These are phyloP conservation scores for Cadophora sp. DNA, from an alignment of 2,329 filamentous ascomycete species.

Conservation along the genomic window DNA sequence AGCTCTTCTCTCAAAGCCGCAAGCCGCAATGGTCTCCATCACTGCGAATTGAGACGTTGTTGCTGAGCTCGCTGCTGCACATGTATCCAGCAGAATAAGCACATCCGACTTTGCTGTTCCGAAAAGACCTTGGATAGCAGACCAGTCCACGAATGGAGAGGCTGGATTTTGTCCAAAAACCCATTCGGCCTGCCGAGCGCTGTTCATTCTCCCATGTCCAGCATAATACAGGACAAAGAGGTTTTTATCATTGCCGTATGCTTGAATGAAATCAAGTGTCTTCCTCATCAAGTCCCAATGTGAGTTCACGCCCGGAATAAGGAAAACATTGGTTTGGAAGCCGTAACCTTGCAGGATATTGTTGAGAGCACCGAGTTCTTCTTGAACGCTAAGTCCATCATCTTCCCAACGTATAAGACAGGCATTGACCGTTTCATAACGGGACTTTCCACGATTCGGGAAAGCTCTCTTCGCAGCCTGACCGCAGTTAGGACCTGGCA, in stretches of 20 bases:
- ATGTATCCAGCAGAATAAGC: conserved; percentile 7
- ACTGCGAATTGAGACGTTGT: conserved; percentile 1
- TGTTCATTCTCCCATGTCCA: not conserved
- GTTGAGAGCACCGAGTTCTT: not conserved
- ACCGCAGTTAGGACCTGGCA: not conserved
- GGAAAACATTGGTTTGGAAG: conserved; percentile 6
- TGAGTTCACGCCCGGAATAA: not conserved
- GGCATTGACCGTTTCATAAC: not conserved
- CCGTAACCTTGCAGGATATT: not conserved
- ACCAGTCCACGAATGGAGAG: conserved; percentile 10
- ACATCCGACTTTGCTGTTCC: conserved; percentile 5
- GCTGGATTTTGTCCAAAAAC: not conserved
- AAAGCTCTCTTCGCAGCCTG: conserved; percentile 5
- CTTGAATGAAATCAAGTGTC: conserved; percentile 5
- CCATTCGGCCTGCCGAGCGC: not conserved
- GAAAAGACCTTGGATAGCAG: not conserved
- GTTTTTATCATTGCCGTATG: not conserved
- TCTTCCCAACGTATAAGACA: conserved; percentile 5
- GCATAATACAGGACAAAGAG: not conserved
- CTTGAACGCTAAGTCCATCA: not conserved
- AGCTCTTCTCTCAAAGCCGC: conserved; percentile 1
- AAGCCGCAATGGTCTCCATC: conserved; percentile 6
- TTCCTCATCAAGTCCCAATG: conserved; percentile 7
- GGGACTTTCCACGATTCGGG: not conserved
- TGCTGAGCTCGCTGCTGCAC: not conserved